phyloP scores from a whole-genome alignment of 306 rosid genomes.

The Delonix regia region DNA sequence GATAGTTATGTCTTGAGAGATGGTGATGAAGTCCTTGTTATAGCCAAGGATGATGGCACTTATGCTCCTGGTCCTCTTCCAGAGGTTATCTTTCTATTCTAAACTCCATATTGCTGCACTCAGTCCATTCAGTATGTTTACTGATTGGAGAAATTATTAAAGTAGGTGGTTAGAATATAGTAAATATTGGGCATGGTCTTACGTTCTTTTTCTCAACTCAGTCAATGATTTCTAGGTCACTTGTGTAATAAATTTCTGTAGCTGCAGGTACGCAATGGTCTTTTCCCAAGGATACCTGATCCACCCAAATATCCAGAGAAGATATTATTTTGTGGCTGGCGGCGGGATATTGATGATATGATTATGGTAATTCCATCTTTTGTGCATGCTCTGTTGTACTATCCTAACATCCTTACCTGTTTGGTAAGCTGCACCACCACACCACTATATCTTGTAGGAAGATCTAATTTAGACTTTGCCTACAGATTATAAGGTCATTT shows the following conservation, averaged over 20 bases:
- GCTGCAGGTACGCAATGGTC: slow-evolving; percentile 61
- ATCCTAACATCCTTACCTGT: slow-evolving; percentile 16
- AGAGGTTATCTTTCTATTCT: slow-evolving; percentile 65
- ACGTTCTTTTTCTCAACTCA: slow-evolving; percentile 14
- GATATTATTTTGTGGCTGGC: slow-evolving; percentile 98
- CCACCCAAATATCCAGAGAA: slow-evolving; percentile 93
- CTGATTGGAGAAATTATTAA: slow-evolving; percentile 15
- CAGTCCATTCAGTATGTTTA: slow-evolving; percentile 19
- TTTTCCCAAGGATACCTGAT: slow-evolving; percentile 57
- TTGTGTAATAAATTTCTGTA: slow-evolving; percentile 4
- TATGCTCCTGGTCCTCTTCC: slow-evolving; percentile 82
- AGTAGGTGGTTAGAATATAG: slow-evolving; percentile 26
- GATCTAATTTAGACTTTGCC: neutral
- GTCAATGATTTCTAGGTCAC: slow-evolving; percentile 21
- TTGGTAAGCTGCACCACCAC: neutral
- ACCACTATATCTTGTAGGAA: slow-evolving; percentile 7
- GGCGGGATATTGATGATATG: slow-evolving; percentile 98
- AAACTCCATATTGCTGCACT: slow-evolving; percentile 33
- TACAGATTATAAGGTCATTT: neutral
- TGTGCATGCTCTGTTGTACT: neutral
- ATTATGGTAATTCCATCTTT: slow-evolving; percentile 70
- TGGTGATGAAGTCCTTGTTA: slow-evolving; percentile 94
- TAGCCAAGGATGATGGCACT: slow-evolving; percentile 97
- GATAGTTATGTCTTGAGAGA: slow-evolving; percentile 74
- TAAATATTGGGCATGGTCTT: slow-evolving; percentile 31